Conservation (phyloP, 2,329 filamentous ascomycete genomes). For the Plectosphaerella plurivora region DNA sequence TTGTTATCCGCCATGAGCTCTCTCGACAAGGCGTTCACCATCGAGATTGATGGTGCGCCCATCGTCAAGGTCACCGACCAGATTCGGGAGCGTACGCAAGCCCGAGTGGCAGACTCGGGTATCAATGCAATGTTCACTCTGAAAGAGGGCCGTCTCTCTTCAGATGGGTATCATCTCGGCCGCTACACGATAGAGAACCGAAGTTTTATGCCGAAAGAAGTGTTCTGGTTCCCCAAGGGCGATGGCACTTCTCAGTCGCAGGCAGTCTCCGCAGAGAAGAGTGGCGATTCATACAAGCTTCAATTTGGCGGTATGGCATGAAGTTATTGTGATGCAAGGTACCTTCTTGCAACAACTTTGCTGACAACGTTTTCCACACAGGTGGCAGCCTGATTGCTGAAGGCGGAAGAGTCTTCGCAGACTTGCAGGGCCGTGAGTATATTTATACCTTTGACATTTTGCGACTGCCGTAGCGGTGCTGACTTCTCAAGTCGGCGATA, state of each 20-base stretch:
- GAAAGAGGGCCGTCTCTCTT: not conserved
- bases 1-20: not conserved
- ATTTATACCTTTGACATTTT: not conserved
- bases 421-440: not conserved
- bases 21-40: not conserved
- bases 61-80: not conserved
- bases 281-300: not conserved
- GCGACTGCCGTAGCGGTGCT: too few relatives aligned
- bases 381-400: not conserved
- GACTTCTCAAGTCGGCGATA: too few relatives aligned
- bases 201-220: not conserved
- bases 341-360: not conserved
- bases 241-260: not conserved
- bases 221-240: not conserved
- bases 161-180: not conserved
- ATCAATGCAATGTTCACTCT: not conserved
- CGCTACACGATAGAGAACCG: not conserved
- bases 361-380: not conserved
- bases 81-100: not conserved
- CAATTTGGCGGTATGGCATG: not conserved
- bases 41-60: not conserved
- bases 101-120: not conserved
- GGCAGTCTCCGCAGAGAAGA: not conserved
- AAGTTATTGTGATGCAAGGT: too few relatives aligned
- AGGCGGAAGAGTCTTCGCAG: not conserved